Percentiles rank a stretch among this genome's conserved stretches.
Evolutionary conservation across 306 rosid genomes (phyloP).

Genomic region (Hippophae gyantsensis): DNA sequence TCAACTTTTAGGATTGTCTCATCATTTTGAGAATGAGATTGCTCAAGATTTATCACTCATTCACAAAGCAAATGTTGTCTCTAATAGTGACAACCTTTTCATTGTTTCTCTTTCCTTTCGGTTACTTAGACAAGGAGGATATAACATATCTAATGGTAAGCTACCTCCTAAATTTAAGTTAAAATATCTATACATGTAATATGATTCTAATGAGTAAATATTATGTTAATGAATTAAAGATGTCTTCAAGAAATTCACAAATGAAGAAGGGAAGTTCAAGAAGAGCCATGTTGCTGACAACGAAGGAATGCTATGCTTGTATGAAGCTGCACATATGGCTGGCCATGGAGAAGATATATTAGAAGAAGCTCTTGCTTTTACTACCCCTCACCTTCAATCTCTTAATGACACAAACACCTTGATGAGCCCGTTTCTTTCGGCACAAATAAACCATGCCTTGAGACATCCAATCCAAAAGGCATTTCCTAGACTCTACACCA

Average conservation of each 20-base stretch:
- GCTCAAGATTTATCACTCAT: too few species aligned
- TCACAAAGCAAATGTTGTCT: too few species aligned
- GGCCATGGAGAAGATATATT: conserved; percentile 8
- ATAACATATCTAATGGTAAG: too few species aligned
- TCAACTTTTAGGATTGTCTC: too few species aligned
- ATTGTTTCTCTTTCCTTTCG: too few species aligned
- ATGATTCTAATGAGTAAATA: too few species aligned
- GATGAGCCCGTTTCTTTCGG: conserved; percentile 2
- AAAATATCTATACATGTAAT: too few species aligned
- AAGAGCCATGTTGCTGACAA: not conserved
- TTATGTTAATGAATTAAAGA: not conserved
- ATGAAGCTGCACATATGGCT: conserved; percentile 12
- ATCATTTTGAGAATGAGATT: too few species aligned
- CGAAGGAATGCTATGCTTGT: conserved; percentile 7
- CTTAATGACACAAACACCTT: too few species aligned
- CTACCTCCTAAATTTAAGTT: too few species aligned
- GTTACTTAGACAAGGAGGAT: too few species aligned
- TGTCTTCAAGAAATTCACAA: conserved; percentile 11
- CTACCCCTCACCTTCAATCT: conserved; percentile 3
- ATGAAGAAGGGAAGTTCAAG: conserved; percentile 17
- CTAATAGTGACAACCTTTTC: too few species aligned
- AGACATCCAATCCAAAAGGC: conserved; percentile 17
- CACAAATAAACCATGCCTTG: conserved; percentile 20
- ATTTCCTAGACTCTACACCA: conserved; percentile 9
- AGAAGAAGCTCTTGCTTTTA: conserved; percentile 13